phyloP scores from a whole-genome alignment of 1,284 basidiomycete genomes.

The Moesziomyces sp. region DNA sequence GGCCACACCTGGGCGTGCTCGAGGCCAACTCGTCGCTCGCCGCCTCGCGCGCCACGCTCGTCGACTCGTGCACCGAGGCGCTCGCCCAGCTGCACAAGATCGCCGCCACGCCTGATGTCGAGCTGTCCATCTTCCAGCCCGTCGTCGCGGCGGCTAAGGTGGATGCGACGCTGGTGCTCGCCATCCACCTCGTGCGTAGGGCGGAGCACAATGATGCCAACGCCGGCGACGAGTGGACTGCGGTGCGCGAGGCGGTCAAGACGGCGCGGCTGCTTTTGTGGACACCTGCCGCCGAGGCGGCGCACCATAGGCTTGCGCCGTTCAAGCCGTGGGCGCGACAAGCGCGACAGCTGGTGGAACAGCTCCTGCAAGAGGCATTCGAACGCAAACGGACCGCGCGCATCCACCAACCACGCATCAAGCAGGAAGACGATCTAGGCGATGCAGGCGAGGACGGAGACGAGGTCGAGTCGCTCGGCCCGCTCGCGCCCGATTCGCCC shows the following conservation, averaged over 20 bases:
- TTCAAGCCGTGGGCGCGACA: conserved; percentile 16
- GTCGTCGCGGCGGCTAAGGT: conserved; percentile 23
- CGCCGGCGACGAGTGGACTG: conserved; percentile 8
- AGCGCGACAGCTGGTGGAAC: conserved; percentile 25
- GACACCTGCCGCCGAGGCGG: conserved; percentile 19
- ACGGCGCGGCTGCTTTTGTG: conserved; percentile 31
- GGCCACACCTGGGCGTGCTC: conserved; percentile 20
- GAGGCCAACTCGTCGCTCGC: conserved; percentile 11
- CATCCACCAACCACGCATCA: conserved; percentile 19
- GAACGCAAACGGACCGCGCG: conserved; percentile 20
- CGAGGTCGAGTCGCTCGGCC: conserved; percentile 16
- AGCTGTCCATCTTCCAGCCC: conserved; percentile 44
- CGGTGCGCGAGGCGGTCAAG: conserved; percentile 19
- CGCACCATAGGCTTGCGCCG: conserved; percentile 10
- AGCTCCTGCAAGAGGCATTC: conserved; percentile 23
- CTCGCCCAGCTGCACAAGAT: conserved; percentile 30
- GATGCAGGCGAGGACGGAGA: conserved; percentile 12
- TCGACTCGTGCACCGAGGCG: conserved; percentile 32
- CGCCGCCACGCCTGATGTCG: conserved; percentile 23
- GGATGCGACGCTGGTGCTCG: conserved; percentile 33
- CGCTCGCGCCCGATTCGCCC: conserved; percentile 3
- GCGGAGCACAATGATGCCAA: conserved; percentile 28
- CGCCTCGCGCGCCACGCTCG: conserved; percentile 11
- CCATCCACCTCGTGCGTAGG: conserved; percentile 19
- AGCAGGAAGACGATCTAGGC: conserved; percentile 28